Conservation (phyloP, 1,284 basidiomycete species). For the Trametes hirsuta region DNA sequence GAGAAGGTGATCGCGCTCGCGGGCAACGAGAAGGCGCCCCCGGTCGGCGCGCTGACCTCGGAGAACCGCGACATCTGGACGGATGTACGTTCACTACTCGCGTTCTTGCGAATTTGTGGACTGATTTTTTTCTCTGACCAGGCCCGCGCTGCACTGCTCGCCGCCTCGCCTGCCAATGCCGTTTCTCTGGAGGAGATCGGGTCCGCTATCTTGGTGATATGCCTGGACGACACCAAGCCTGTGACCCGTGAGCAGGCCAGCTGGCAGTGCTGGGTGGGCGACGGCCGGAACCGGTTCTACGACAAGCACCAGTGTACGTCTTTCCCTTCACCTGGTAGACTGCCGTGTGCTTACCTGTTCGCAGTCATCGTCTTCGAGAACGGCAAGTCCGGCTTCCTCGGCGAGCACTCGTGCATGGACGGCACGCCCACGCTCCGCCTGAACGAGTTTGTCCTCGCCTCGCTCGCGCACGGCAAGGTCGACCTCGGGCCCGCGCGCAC, state of each 20-base stretch:
- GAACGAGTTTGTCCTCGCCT: conserved; percentile 92
- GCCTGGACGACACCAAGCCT: conserved; percentile 82
- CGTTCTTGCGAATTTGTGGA: too few relatives aligned
- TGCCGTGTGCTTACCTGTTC: neutral
- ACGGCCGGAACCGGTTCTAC: conserved; percentile 93
- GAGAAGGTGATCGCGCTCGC: conserved; percentile 75
- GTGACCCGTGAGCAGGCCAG: conserved; percentile 83
- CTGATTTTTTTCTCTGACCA: conserved; percentile 24
- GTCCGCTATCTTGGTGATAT: conserved; percentile 87
- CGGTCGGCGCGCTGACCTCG: conserved; percentile 84
- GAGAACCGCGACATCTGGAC: conserved; percentile 94
- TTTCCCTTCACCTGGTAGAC: neutral
- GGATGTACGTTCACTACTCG: conserved; percentile 51
- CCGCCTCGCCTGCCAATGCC: conserved; percentile 69
- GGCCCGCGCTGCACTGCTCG: conserved; percentile 71
- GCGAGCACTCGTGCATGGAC: conserved; percentile 94
- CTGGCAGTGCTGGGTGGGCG: conserved; percentile 90
- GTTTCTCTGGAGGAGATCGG: conserved; percentile 81
- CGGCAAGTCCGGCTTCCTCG: conserved; percentile 91
- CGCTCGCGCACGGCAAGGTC: conserved; percentile 79
- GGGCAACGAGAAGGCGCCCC: conserved; percentile 57
- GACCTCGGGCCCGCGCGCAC: conserved; percentile 61
- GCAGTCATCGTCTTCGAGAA: conserved; percentile 91
- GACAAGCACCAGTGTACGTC: conserved; percentile 93
- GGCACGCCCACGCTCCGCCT: conserved; percentile 94